Evolutionary conservation across 2,329 filamentous ascomycete genomes (phyloP).

Genomic region (Aspergillus viridinutans): DNA sequence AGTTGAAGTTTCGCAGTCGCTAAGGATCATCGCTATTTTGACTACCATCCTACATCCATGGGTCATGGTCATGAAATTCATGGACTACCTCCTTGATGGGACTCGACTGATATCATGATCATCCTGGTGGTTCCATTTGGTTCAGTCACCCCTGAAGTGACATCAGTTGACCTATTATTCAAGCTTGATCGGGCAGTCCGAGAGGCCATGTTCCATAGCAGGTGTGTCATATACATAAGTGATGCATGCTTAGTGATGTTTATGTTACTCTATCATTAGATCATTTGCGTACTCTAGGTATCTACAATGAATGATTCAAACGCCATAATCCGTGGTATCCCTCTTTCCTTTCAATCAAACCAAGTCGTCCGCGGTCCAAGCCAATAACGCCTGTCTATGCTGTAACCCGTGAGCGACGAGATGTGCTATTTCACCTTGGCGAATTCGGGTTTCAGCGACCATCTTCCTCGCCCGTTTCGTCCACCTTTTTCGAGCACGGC

Average conservation of each 20-base stretch:
- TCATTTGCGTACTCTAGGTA: neutral
- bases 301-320: neutral
- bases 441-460: slow-evolving; percentile 59
- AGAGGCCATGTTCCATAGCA: neutral
- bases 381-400: neutral
- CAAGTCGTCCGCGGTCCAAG: neutral
- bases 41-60: neutral
- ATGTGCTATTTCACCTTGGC: slow-evolving; percentile 13
- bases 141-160: neutral
- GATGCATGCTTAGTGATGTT: neutral
- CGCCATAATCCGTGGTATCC: neutral
- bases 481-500: slow-evolving; percentile 62
- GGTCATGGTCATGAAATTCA: neutral
- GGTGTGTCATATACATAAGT: neutral
- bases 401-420: too few species aligned
- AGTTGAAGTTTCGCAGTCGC: neutral
- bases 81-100: neutral
- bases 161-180: neutral
- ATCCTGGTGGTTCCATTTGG: neutral
- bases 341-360: too few species aligned
- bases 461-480: slow-evolving; percentile 48
- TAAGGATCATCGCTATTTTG: neutral
- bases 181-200: neutral
- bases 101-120: neutral
- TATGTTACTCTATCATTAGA: neutral